phyloP scores from a whole-genome alignment of 495 filamentous ascomycete genomes.

The Aspergillus funiculosus region DNA sequence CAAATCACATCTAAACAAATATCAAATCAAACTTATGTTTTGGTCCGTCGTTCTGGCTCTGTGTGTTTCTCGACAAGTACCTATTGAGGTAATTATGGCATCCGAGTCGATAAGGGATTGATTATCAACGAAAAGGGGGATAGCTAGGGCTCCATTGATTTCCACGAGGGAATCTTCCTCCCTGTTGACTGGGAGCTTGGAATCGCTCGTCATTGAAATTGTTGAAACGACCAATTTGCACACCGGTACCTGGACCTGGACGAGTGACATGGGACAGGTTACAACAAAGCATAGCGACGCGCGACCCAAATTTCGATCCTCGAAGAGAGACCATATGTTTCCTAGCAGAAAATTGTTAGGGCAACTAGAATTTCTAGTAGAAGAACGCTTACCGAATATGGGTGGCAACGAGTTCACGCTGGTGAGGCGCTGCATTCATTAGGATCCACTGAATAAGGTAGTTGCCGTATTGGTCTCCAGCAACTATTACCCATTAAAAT shows the following conservation, averaged over 20 bases:
- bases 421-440: slow-evolving; percentile 75
- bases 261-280: slow-evolving; percentile 83
- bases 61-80: slow-evolving; percentile 5
- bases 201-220: slow-evolving; percentile 51
- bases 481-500: slow-evolving; percentile 51
- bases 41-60: not conserved
- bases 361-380: not conserved
- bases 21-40: slow-evolving; percentile 13
- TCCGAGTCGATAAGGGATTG: not conserved
- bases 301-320: slow-evolving; percentile 96
- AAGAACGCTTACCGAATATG: slow-evolving; percentile 64
- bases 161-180: slow-evolving; percentile 33
- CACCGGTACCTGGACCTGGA: slow-evolving; percentile 71
- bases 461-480: slow-evolving; percentile 97
- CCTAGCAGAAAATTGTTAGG: slow-evolving; percentile 28
- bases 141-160: slow-evolving; percentile 38
- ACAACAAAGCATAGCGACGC: slow-evolving; percentile 97
- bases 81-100: not conserved
- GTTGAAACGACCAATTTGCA: slow-evolving; percentile 52
- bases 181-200: slow-evolving; percentile 23
- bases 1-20: slow-evolving; percentile 15
- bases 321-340: slow-evolving; percentile 99
- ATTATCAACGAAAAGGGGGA: slow-evolving; percentile 32
- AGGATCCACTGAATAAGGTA: slow-evolving; percentile 97
- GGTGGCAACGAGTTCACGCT: slow-evolving; percentile 84